Evolutionary conservation across 2,329 filamentous ascomycete species (phyloP).

Genomic region (Cladosporium sphaerospermum): DNA sequence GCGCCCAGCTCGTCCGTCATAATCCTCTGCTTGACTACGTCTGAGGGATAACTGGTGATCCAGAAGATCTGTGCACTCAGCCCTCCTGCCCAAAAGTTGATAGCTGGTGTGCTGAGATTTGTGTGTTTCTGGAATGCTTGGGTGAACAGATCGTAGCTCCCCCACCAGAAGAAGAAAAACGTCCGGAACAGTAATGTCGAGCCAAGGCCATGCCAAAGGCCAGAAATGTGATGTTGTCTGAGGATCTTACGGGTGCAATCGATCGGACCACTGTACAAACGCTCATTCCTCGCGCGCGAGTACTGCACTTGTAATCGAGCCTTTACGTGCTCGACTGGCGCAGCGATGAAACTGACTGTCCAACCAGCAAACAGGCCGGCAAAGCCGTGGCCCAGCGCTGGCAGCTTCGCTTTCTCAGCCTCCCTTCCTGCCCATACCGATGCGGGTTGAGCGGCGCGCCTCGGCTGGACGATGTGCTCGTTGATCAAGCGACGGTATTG

Average conservation of each 20-base stretch:
- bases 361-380: constrained; percentile 81
- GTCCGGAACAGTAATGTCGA: constrained; percentile 84
- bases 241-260: constrained; percentile 70
- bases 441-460: constrained; percentile 18
- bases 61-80: constrained; percentile 91
- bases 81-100: constrained; percentile 98
- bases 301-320: constrained; percentile 93
- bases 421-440: constrained; percentile 24
- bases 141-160: constrained; percentile 71
- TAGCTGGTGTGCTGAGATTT: constrained; percentile 62
- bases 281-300: constrained; percentile 65
- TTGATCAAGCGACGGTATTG: constrained; percentile 81
- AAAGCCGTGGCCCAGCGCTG: constrained; percentile 74
- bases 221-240: constrained; percentile 62
- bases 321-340: constrained; percentile 92
- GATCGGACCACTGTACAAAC: constrained; percentile 79
- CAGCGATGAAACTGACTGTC: constrained; percentile 88
- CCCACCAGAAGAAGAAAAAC: constrained; percentile 67
- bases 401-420: constrained; percentile 49
- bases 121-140: constrained; percentile 62
- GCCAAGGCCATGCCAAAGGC: constrained; percentile 77
- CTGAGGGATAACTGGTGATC: constrained; percentile 83
- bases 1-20: constrained; percentile 91
- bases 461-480: constrained; percentile 67
- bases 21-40: constrained; percentile 83